phyloP scores from a whole-genome alignment of 2,329 filamentous ascomycete genomes.

The Fusarium brevicatenulatum region DNA sequence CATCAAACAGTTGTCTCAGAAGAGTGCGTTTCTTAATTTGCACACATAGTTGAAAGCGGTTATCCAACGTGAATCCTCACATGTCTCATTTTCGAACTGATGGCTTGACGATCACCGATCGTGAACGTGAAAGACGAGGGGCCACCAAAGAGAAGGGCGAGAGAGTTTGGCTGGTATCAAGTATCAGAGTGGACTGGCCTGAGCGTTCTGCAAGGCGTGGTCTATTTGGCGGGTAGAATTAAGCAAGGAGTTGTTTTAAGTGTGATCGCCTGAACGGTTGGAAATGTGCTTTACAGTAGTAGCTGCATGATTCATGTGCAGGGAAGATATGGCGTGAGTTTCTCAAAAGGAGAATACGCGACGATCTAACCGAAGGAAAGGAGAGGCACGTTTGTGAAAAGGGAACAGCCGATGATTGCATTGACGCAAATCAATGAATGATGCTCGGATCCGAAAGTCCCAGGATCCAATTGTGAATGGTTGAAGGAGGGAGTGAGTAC shows the following conservation, averaged over 20 bases:
- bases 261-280: slow-evolving; percentile 23
- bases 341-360: slow-evolving; percentile 3
- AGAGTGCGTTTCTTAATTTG: slow-evolving; percentile 34
- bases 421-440: not conserved
- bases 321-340: slow-evolving; percentile 20
- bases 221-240: slow-evolving; percentile 19
- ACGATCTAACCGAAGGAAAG: slow-evolving; percentile 5
- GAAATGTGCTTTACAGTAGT: slow-evolving; percentile 9
- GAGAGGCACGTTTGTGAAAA: slow-evolving; percentile 1
- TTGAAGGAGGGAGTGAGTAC: slow-evolving; percentile 30
- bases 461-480: not conserved
- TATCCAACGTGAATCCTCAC: slow-evolving; percentile 5
- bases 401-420: not conserved
- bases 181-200: slow-evolving; percentile 24
- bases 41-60: slow-evolving; percentile 19
- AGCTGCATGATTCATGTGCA: slow-evolving; percentile 32
- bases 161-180: not conserved
- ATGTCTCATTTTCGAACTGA: slow-evolving; percentile 34
- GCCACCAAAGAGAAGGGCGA: slow-evolving; percentile 1
- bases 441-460: slow-evolving; percentile 13
- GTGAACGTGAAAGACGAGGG: not conserved
- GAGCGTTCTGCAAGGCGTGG: slow-evolving; percentile 39
- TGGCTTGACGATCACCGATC: slow-evolving; percentile 25
- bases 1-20: slow-evolving; percentile 29
- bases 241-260: slow-evolving; percentile 34